Conservation (phyloP, 2,329 filamentous ascomycete genomes). For the Pseudocercospora eumusae region DNA sequence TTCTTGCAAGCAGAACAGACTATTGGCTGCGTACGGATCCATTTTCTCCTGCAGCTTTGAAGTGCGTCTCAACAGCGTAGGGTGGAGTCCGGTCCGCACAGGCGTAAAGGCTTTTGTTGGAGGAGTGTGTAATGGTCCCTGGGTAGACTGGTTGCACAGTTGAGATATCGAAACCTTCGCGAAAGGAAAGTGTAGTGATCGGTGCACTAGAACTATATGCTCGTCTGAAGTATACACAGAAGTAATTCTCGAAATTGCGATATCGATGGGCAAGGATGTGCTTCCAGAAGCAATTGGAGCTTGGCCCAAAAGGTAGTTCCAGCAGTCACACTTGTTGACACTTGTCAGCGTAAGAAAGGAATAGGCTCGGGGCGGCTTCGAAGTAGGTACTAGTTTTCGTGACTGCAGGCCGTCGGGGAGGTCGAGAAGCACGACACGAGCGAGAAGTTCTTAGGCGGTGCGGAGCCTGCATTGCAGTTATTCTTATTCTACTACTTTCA, state of each 20-base stretch:
- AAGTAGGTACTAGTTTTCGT: not conserved
- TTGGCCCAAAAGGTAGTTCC: not conserved
- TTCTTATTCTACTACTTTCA: too few relatives aligned
- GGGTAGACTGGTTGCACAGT: not conserved
- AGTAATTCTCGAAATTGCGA: not conserved
- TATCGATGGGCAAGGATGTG: not conserved
- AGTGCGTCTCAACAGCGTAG: constrained; percentile 1
- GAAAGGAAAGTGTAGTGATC: too few relatives aligned
- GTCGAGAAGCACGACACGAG: not conserved
- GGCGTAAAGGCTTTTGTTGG: not conserved
- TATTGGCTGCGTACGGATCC: not conserved
- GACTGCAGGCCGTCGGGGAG: not conserved
- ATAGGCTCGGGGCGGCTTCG: constrained; percentile 1
- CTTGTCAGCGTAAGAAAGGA: not conserved
- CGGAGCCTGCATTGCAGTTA: not conserved
- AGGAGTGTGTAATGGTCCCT: not conserved
- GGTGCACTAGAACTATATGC: not conserved
- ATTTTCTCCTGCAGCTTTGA: not conserved
- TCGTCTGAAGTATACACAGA: not conserved
- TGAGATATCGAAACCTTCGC: not conserved
- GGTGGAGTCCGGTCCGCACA: not conserved
- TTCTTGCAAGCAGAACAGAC: not conserved
- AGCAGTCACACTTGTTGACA: too few relatives aligned
- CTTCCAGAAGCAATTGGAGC: not conserved
- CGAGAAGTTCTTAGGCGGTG: not conserved